A percentile compares a stretch with the other conserved stretches of the same genome.
Evolutionary conservation across 2,329 filamentous ascomycete species (phyloP).

Genomic region (Emergomyces orientalis): DNA sequence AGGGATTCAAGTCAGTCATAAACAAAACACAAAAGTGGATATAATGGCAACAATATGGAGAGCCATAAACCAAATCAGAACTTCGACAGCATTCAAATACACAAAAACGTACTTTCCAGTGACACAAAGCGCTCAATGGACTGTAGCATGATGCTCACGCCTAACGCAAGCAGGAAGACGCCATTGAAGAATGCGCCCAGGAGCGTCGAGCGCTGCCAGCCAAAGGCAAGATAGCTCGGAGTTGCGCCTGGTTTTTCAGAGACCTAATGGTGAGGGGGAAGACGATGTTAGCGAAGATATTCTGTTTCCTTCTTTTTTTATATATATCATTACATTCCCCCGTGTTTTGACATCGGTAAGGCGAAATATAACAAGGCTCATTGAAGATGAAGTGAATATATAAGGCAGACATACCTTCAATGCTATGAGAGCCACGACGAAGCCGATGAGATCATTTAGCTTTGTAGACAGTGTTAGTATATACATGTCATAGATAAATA

Average conservation of each 20-base stretch:
- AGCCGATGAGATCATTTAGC: slow-evolving; percentile 63
- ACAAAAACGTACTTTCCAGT: slow-evolving; percentile 39
- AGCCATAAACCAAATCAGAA: background rate
- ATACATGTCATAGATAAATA: background rate
- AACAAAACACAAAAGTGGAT: background rate
- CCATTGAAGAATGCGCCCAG: slow-evolving; percentile 75
- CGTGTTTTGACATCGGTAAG: no score
- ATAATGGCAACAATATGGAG: background rate
- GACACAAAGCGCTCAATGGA: slow-evolving; percentile 60
- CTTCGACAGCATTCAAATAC: background rate
- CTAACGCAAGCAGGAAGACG: slow-evolving; percentile 62
- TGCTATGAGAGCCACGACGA: slow-evolving; percentile 54
- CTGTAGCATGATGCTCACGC: slow-evolving; percentile 63
- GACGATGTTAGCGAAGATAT: background rate
- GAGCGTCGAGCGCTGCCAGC: slow-evolving; percentile 66
- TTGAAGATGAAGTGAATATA: background rate
- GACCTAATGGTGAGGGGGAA: slow-evolving; percentile 35
- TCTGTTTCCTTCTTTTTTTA: background rate
- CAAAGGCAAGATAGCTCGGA: slow-evolving; percentile 56
- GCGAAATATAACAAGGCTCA: no score
- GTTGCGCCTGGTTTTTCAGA: slow-evolving; percentile 45
- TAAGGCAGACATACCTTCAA: slow-evolving; percentile 43
- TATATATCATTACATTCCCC: background rate
- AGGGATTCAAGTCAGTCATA: background rate
- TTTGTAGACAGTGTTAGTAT: slow-evolving; percentile 23